Evolutionary conservation across 2,329 filamentous ascomycete species (phyloP), one percentile per base, ranked within the genome.

Genomic region (Fusarium sp.): DNA sequence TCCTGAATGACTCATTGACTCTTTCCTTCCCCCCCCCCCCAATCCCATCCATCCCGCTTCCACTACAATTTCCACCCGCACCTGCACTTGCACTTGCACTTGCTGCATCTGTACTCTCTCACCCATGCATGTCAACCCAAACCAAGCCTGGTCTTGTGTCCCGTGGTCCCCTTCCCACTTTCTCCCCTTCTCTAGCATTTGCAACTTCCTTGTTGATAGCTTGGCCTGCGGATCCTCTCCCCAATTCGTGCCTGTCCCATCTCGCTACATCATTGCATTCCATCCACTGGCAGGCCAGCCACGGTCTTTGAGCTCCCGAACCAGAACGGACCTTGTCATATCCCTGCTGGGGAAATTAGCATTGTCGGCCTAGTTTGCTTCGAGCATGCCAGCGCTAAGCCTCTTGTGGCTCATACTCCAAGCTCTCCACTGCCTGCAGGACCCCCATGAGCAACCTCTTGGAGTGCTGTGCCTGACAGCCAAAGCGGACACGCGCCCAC

Each of bases 261-360:
- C 45, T 65, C 61, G 51, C 56, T 64, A 58, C 62, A 66, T 66
- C 63, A 66, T 63, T 43, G 53, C 63, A 66, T 66, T 66, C 63
- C 63, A 66, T 49, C 50, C 48, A 60, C 54, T 52, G 62, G 54
- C 62, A 45, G 61, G 61, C 45, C 45, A 54, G 49, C 45, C 57
- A 49, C 39, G 57, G 57, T 46, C 51, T 52, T 56, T 27, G 42
- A 53, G 49, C 49, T 51, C 61, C 62, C 62, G 38, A 65, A 62
- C 39, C 41, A 57, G 58, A 56, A 63, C 53, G 58, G 58, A 43
- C 21, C 58, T 46, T 46, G 49, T 63, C 39, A 43, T 17, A 62
- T 45, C 61, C 62, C 44, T 59, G 53, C 29, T 61, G 33, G 47
- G 45, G 46, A 65, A 65, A 65, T 65, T 63, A 59, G 59, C 63